Base-by-base conservation (phyloP, 2,329 filamentous ascomycete genomes). In the Botrytis galanthina region DNA sequence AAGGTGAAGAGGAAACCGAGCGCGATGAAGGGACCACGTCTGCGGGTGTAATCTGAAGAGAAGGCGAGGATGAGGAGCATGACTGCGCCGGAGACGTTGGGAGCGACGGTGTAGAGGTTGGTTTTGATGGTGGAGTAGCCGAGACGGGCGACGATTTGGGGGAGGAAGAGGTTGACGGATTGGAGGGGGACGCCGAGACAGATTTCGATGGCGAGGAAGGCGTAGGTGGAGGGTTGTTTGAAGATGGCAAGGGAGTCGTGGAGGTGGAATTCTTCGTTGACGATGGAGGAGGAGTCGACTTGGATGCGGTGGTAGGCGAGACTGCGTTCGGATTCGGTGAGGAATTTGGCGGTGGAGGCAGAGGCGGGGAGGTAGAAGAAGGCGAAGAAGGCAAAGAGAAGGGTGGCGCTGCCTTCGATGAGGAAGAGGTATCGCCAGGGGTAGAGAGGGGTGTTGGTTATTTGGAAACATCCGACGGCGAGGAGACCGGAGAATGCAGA, bases 91-190 rank as follows among this genome's bases (percentile, higher is more conserved):
- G 88, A 89, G 63, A 93, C 86, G 78, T 95, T 95, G 1, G 93
- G 93, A 0, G 93, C 93, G 0, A 95, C 92, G 0, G 93, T 95
- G 82, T 93, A 94, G 0, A 95, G 85, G 78, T 96, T 95, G 0
- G 92, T 94, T 80, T 86, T 87, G 77, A 89, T 82, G 3, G 84
- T 83, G 59, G 82, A 82, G 75, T 84, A 86, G 5, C 84, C 83
- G 1, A 89, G 81, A 6, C 86, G 82, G 74, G 82, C 80, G 29
- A 88, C 84, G 76, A 89, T 89, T 77, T 88, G 86, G 0, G 87
- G 87, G 73, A 89, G 79, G 79, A 88, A 89, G 4, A 88, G 82
- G 2, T 82, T 79, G 26, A 89, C 87, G 6, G 84, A 85, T 79
- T 89, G 87, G 14, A 89, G 81, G 0, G 87, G 87, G 7, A 90